phyloP scores from a whole-genome alignment of 169 alveolate species.

The Babesia sp. region DNA sequence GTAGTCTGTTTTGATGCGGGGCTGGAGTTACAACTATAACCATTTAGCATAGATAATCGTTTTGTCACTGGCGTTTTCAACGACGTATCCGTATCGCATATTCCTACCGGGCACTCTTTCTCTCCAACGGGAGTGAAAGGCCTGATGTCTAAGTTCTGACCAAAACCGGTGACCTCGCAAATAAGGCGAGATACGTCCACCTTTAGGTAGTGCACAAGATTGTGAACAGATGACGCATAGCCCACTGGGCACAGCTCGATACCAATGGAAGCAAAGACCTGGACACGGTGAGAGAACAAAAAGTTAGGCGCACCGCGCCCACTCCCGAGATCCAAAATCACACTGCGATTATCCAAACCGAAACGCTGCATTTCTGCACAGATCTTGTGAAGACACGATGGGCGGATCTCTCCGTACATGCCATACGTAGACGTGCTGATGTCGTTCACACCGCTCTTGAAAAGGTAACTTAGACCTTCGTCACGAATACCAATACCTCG shows the following conservation, averaged over 20 bases:
- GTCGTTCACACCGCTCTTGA: conserved; percentile 33
- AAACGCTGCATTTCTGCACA: conserved; percentile 71
- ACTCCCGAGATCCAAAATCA: conserved; percentile 81
- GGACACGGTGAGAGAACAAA: conserved; percentile 61
- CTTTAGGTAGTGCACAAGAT: conserved; percentile 26
- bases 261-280: conserved; percentile 71
- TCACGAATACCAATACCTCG: conserved; percentile 26
- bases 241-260: conserved; percentile 65
- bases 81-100: background rate
- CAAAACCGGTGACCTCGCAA: conserved; percentile 39
- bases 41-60: background rate
- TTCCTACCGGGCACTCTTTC: too few species aligned
- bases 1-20: background rate
- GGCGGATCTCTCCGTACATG: conserved; percentile 84
- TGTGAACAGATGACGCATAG: conserved; percentile 39
- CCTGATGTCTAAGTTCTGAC: background rate
- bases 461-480: conserved; percentile 31
- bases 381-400: conserved; percentile 66
- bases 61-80: background rate
- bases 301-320: conserved; percentile 85
- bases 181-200: background rate
- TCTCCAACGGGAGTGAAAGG: background rate
- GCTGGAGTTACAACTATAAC: background rate
- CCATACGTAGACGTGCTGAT: conserved; percentile 82
- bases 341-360: conserved; percentile 79